phyloP scores from a whole-genome alignment of 495 filamentous ascomycete genomes.

The Cercophora samala region DNA sequence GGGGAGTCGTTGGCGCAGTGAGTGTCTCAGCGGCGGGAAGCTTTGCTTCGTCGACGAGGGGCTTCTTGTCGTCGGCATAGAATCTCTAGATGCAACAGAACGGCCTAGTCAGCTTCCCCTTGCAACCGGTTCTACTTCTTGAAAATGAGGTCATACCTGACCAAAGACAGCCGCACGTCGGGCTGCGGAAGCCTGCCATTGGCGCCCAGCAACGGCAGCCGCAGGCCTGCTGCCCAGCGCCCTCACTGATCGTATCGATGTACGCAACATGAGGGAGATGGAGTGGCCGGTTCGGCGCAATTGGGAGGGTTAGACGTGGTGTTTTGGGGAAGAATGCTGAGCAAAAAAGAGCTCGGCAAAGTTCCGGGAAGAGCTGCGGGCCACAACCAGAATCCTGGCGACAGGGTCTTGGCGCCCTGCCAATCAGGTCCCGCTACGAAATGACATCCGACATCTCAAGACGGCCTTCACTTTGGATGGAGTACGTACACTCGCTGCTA shows the following conservation, averaged over 20 bases:
- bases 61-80: constrained; percentile 57
- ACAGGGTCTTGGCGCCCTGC: background rate
- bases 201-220: constrained; percentile 45
- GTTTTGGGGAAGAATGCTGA: constrained; percentile 42
- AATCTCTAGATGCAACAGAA: constrained; percentile 43
- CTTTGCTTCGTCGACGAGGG: constrained; percentile 41
- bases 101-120: constrained; percentile 19
- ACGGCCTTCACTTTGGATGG: background rate
- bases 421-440: background rate
- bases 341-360: constrained; percentile 44
- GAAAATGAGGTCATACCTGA: constrained; percentile 33
- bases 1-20: constrained; percentile 48
- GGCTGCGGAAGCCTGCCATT: constrained; percentile 53
- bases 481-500: background rate
- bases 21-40: constrained; percentile 58
- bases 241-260: constrained; percentile 59
- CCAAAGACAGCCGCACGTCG: constrained; percentile 29
- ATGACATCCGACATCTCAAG: background rate
- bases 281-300: constrained; percentile 43
- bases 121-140: constrained; percentile 28
- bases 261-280: constrained; percentile 65
- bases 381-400: constrained; percentile 23
- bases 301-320: constrained; percentile 33
- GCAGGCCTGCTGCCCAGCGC: constrained; percentile 49
- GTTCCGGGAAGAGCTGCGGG: constrained; percentile 27